Conservation (phyloP, 2,329 filamentous ascomycete genomes). For the Botryotinia convoluta region DNA sequence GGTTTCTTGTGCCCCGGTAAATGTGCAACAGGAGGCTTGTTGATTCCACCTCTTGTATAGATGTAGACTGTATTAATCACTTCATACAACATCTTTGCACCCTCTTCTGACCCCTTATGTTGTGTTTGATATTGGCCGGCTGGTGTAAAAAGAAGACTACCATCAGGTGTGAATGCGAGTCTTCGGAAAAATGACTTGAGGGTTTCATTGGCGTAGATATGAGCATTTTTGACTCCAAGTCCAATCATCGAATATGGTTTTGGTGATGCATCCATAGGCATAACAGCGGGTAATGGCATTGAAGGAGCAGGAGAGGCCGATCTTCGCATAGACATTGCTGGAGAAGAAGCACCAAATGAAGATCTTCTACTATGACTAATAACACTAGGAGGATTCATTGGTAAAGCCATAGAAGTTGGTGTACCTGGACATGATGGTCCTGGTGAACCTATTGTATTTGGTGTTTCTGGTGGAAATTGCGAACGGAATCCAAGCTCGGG, state of each 20-base stretch:
- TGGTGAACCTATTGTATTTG: conserved; percentile 69
- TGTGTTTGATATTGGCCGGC: conserved; percentile 92
- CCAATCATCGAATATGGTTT: conserved; percentile 54
- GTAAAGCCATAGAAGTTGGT: conserved; percentile 80
- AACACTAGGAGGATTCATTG: conserved; percentile 91
- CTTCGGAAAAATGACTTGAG: conserved; percentile 95
- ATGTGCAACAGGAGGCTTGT: conserved; percentile 93
- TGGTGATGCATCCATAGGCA: conserved; percentile 88
- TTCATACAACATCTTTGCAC: conserved; percentile 74
- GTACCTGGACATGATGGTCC: conserved; percentile 90
- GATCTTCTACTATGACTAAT: conserved; percentile 92
- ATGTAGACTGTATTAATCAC: conserved; percentile 98
- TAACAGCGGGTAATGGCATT: conserved; percentile 89
- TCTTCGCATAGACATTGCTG: conserved; percentile 64
- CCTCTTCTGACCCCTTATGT: conserved; percentile 59
- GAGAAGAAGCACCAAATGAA: conserved; percentile 74
- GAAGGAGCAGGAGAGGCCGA: conserved; percentile 93
- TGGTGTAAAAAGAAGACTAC: conserved; percentile 88
- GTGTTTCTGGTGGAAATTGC: conserved; percentile 57
- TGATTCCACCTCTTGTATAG: conserved; percentile 92
- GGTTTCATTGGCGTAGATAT: conserved; percentile 93
- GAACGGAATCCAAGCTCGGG: conserved; percentile 72
- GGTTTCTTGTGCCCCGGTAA: conserved; percentile 97
- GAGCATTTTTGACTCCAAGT: conserved; percentile 75
- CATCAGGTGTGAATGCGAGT: conserved; percentile 91